A percentile compares a stretch with the other conserved stretches of the same genome.
Conservation (phyloP, 768 basidiomycete species). For the Amanita polypyramis region DNA sequence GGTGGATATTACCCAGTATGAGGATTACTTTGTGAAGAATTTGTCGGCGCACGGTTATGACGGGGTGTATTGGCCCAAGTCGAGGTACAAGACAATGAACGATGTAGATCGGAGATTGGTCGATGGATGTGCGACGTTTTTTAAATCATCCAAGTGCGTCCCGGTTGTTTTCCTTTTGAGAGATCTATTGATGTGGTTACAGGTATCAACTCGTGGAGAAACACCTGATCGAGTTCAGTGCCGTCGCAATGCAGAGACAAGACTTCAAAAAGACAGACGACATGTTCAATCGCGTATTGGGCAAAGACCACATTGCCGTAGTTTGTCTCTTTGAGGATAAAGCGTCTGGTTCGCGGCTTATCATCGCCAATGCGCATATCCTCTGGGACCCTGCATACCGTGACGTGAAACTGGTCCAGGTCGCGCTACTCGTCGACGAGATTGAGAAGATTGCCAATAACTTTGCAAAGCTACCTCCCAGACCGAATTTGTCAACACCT, state of each 20-base stretch:
- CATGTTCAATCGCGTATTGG: slow-evolving; percentile 98
- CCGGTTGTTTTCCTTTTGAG: slow-evolving; percentile 4
- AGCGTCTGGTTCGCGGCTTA: slow-evolving; percentile 75
- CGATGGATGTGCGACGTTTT: slow-evolving; percentile 96
- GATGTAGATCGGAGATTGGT: slow-evolving; percentile 78
- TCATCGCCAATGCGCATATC: slow-evolving; percentile 87
- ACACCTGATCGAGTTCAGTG: slow-evolving; percentile 87
- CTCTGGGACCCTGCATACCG: slow-evolving; percentile 88
- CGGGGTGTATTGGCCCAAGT: slow-evolving; percentile 87
- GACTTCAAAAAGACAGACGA: slow-evolving; percentile 98
- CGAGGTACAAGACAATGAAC: slow-evolving; percentile 87
- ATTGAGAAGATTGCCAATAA: slow-evolving; percentile 79
- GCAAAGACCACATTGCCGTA: slow-evolving; percentile 89
- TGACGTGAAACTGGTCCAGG: slow-evolving; percentile 97
- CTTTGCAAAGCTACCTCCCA: slow-evolving; percentile 76
- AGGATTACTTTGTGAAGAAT: slow-evolving; percentile 78
- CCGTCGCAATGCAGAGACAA: slow-evolving; percentile 83
- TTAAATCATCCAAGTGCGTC: slow-evolving; percentile 77
- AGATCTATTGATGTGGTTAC: slow-evolving; percentile 8
- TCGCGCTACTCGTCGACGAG: slow-evolving; percentile 87
- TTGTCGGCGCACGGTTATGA: slow-evolving; percentile 74
- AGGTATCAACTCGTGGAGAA: slow-evolving; percentile 93
- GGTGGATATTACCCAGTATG: slow-evolving; percentile 86
- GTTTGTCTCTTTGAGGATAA: slow-evolving; percentile 81
- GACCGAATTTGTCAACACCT: slow-evolving; percentile 13